phyloP scores from a whole-genome alignment of 129 eudicot species.

The Deinandra increscens region DNA sequence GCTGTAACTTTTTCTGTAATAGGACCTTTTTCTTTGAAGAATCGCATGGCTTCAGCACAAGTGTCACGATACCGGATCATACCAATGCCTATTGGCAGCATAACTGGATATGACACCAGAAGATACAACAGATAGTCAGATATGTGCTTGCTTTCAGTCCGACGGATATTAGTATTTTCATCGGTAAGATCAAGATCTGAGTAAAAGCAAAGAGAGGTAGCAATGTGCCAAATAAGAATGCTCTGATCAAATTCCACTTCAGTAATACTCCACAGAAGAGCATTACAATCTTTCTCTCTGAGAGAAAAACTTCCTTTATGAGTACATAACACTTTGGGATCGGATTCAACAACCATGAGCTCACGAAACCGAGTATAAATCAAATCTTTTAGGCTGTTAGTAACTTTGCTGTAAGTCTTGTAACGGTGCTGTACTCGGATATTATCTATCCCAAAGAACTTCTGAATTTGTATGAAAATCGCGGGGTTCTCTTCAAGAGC shows the following conservation, averaged over 20 bases:
- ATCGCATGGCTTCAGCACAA: constrained; percentile 47
- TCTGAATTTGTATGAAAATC: constrained; percentile 20
- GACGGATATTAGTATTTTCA: not conserved
- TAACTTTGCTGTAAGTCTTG: constrained; percentile 33
- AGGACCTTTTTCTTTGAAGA: constrained; percentile 29
- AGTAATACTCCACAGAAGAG: constrained; percentile 29
- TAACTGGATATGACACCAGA: constrained; percentile 39
- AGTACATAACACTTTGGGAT: constrained; percentile 31
- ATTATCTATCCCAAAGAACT: constrained; percentile 29
- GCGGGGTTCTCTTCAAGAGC: constrained; percentile 37
- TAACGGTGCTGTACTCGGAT: constrained; percentile 36
- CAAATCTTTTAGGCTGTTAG: constrained; percentile 31
- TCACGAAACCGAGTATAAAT: constrained; percentile 32
- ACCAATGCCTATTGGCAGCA: constrained; percentile 54
- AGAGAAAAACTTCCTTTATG: constrained; percentile 37
- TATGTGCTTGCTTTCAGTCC: constrained; percentile 39
- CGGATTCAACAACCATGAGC: constrained; percentile 5
- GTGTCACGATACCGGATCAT: constrained; percentile 50
- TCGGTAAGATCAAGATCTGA: constrained; percentile 27
- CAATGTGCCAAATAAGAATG: constrained; percentile 67
- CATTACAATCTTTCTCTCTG: not conserved
- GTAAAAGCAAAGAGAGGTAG: constrained; percentile 55
- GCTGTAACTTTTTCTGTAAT: constrained; percentile 23
- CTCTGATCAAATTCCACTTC: constrained; percentile 48
- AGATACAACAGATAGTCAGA: constrained; percentile 51